A percentile compares a stretch with the other conserved stretches of the same genome.
These are phyloP conservation scores for Entrophospora sp. DNA, from an alignment of 192 early-diverging fungal species.

Conservation along the genomic window DNA sequence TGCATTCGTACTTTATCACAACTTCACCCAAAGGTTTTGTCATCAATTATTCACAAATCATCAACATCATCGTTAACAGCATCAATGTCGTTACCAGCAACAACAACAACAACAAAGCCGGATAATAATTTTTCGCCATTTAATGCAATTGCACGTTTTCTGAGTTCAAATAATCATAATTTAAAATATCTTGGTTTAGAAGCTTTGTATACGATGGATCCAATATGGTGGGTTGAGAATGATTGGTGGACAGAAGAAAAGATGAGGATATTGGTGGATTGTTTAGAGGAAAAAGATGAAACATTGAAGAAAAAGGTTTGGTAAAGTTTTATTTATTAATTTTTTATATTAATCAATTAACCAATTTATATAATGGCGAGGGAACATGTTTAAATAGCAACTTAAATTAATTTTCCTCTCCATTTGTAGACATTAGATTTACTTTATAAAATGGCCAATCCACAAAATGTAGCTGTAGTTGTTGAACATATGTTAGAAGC, in stretches of 20 bases:
- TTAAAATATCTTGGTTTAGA: conserved; percentile 42
- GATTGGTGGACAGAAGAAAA: conserved; percentile 19
- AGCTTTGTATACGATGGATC: conserved; percentile 28
- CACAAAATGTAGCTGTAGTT: conserved; percentile 8
- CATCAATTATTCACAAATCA: neutral
- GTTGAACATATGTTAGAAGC: conserved; percentile 10
- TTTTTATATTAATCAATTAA: too few relatives aligned
- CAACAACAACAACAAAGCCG: too few relatives aligned
- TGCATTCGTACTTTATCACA: conserved; percentile 18
- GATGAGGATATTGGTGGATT: conserved; percentile 18
- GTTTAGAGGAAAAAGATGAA: conserved; percentile 20
- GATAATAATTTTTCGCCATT: conserved; percentile 29
- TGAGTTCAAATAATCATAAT: conserved; percentile 38
- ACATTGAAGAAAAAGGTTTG: conserved; percentile 11
- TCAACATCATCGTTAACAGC: too few relatives aligned
- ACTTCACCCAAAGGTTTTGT: conserved; percentile 8
- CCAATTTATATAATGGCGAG: too few relatives aligned
- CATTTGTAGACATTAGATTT: conserved; percentile 6
- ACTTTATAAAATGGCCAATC: conserved; percentile 17
- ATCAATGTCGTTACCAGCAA: too few relatives aligned
- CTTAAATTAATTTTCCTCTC: neutral
- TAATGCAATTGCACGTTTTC: conserved; percentile 28
- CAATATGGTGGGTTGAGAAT: conserved; percentile 17
- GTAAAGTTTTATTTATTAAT: neutral
- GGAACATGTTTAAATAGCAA: too few relatives aligned